Evolutionary conservation across 1,284 basidiomycete species (phyloP).

Genomic region (Ceratobasidium sp.): DNA sequence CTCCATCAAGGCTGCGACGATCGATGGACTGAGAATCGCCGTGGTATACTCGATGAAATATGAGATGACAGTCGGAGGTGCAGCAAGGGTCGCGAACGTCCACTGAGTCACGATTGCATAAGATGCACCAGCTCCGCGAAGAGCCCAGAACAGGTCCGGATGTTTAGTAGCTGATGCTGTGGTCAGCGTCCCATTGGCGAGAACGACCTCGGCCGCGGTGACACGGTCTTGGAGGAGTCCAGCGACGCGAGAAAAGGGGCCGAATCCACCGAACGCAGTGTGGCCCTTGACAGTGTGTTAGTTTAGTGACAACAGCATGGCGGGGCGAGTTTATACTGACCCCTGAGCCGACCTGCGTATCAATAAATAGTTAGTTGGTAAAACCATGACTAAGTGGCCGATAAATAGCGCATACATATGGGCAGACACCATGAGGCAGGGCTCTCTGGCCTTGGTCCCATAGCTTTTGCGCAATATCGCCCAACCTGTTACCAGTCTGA

Average conservation of each 20-base stretch:
- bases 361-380: neutral
- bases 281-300: slow-evolving; percentile 41
- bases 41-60: slow-evolving; percentile 42
- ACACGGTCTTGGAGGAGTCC: slow-evolving; percentile 49
- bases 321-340: neutral
- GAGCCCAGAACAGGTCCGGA: slow-evolving; percentile 48
- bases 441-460: slow-evolving; percentile 48
- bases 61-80: slow-evolving; percentile 44
- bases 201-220: slow-evolving; percentile 49
- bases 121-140: slow-evolving; percentile 47
- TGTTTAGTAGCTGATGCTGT: slow-evolving; percentile 36
- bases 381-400: no score
- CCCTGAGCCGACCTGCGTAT: slow-evolving; percentile 3
- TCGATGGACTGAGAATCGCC: neutral
- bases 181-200: slow-evolving; percentile 46
- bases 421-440: slow-evolving; percentile 48
- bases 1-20: slow-evolving; percentile 14
- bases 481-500: slow-evolving; percentile 49
- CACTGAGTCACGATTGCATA: slow-evolving; percentile 48
- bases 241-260: slow-evolving; percentile 46
- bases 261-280: slow-evolving; percentile 50
- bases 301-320: neutral
- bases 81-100: slow-evolving; percentile 47
- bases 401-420: slow-evolving; percentile 24
- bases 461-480: slow-evolving; percentile 47